Evolutionary conservation across 2,329 filamentous ascomycete genomes (phyloP).

Genomic region (Hawksworthiomyces lignivorus): DNA sequence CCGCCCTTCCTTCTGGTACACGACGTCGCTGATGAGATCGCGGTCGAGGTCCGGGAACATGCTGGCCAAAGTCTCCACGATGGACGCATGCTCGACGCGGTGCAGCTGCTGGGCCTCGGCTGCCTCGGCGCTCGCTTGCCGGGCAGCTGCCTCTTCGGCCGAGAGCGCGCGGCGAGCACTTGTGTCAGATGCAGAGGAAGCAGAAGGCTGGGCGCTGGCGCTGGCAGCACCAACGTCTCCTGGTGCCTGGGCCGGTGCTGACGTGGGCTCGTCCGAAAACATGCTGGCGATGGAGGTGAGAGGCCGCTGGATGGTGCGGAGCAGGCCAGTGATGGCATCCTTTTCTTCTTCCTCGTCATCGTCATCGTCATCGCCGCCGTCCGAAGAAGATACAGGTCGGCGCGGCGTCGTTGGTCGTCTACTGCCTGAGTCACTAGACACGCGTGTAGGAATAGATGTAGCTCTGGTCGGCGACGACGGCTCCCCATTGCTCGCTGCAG

Average conservation of each 20-base stretch:
- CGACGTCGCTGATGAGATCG: constrained; percentile 94
- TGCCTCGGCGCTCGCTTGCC: constrained; percentile 82
- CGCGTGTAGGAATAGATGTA: no score
- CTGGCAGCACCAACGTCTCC: no score
- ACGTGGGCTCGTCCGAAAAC: constrained; percentile 64
- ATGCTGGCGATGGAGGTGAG: constrained; percentile 89
- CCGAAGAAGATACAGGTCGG: neutral
- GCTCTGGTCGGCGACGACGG: constrained; percentile 41
- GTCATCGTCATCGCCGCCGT: constrained; percentile 19
- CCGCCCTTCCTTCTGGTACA: constrained; percentile 91
- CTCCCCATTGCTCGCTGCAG: constrained; percentile 30
- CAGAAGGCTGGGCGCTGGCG: constrained; percentile 17
- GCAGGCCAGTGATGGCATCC: constrained; percentile 72
- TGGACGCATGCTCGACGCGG: constrained; percentile 74
- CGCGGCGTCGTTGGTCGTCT: constrained; percentile 35
- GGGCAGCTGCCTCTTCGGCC: constrained; percentile 79
- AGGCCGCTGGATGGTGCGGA: constrained; percentile 85
- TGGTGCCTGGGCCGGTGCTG: constrained; percentile 24
- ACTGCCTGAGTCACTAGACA: no score
- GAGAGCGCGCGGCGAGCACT: constrained; percentile 36
- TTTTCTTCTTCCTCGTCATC: constrained; percentile 59
- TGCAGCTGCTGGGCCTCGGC: constrained; percentile 82
- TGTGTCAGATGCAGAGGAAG: no score
- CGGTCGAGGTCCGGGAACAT: constrained; percentile 97
- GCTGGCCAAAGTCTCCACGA: constrained; percentile 86